Percentiles rank a stretch among this genome's conserved stretches.
These are phyloP conservation scores for Samsoniella hepiali DNA, from an alignment of 2,329 filamentous ascomycete genomes.

Conservation along the genomic window DNA sequence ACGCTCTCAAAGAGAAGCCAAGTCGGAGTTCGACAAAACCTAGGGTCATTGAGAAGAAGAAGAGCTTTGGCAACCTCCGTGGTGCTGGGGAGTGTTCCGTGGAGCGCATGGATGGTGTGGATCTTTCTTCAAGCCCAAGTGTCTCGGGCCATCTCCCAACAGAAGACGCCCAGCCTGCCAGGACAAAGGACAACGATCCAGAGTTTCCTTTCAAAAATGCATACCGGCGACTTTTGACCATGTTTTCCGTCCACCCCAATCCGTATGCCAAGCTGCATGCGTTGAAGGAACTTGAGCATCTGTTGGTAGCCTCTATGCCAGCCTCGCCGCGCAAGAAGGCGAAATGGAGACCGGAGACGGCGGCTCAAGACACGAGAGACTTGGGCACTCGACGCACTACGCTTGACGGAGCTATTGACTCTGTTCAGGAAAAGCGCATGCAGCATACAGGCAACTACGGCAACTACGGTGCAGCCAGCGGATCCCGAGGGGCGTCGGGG, in stretches of 20 bases:
- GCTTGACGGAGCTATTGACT: slow-evolving; percentile 66
- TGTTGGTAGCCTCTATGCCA: slow-evolving; percentile 71
- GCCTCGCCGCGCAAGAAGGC: slow-evolving; percentile 34
- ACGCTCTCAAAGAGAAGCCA: slow-evolving; percentile 39
- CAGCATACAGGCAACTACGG: slow-evolving; percentile 33
- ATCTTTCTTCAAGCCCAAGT: slow-evolving; percentile 23
- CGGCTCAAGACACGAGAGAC: slow-evolving; percentile 30
- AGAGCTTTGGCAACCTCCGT: slow-evolving; percentile 64
- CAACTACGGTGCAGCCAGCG: neutral
- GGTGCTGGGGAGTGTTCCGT: slow-evolving; percentile 42
- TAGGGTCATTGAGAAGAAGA: slow-evolving; percentile 60
- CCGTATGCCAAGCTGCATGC: slow-evolving; percentile 82
- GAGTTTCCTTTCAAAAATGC: slow-evolving; percentile 80
- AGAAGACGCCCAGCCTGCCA: slow-evolving; percentile 9
- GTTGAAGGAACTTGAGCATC: slow-evolving; percentile 75
- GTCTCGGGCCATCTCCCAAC: slow-evolving; percentile 3
- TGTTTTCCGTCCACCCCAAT: slow-evolving; percentile 86
- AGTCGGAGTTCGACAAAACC: slow-evolving; percentile 45
- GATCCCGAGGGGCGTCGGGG: neutral
- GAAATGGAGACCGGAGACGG: slow-evolving; percentile 25
- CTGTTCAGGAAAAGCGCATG: slow-evolving; percentile 64
- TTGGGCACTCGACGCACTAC: slow-evolving; percentile 40
- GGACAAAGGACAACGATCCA: slow-evolving; percentile 20
- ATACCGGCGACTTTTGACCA: slow-evolving; percentile 74
- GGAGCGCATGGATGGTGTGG: slow-evolving; percentile 33